These are phyloP conservation scores for Kurtzmaniella cleridarum DNA, from an alignment of 805 yeast genomes.

Conservation along the genomic window DNA sequence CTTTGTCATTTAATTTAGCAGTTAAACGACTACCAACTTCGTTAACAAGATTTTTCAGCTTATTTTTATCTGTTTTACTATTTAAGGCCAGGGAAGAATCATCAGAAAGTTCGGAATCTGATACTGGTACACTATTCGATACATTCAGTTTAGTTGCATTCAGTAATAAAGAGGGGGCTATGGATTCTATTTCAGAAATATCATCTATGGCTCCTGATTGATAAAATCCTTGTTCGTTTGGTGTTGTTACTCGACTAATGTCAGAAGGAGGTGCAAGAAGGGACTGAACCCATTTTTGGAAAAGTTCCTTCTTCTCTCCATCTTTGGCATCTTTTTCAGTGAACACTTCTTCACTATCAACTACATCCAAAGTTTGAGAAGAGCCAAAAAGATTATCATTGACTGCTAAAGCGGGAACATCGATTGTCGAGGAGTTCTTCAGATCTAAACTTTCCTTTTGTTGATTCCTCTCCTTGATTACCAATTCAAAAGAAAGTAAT, in stretches of 20 bases:
- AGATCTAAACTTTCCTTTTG: neutral
- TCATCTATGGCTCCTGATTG: slow-evolving; percentile 15
- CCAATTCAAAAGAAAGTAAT: slow-evolving; percentile 37
- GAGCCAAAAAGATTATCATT: neutral
- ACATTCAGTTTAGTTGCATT: too few species aligned
- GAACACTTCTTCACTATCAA: neutral
- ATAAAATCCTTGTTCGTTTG: slow-evolving; percentile 39
- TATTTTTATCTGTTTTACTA: too few species aligned
- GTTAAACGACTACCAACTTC: too few species aligned
- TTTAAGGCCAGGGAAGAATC: too few species aligned
- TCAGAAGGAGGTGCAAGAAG: slow-evolving; percentile 20
- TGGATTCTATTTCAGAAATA: slow-evolving; percentile 28
- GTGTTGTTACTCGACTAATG: slow-evolving; percentile 7
- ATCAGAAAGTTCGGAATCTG: too few species aligned
- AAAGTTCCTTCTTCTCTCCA: slow-evolving; percentile 8
- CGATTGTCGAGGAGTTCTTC: neutral
- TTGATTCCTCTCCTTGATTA: slow-evolving; percentile 13
- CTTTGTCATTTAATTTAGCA: too few species aligned
- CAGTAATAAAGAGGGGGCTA: neutral
- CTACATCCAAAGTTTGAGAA: neutral
- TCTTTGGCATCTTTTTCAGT: neutral
- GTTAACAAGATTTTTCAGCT: too few species aligned
- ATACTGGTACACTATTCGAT: too few species aligned
- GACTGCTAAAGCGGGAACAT: neutral
- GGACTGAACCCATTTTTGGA: slow-evolving; percentile 23